Conservation (phyloP, 2,329 filamentous ascomycete species). For the Rutstroemia sp. region DNA sequence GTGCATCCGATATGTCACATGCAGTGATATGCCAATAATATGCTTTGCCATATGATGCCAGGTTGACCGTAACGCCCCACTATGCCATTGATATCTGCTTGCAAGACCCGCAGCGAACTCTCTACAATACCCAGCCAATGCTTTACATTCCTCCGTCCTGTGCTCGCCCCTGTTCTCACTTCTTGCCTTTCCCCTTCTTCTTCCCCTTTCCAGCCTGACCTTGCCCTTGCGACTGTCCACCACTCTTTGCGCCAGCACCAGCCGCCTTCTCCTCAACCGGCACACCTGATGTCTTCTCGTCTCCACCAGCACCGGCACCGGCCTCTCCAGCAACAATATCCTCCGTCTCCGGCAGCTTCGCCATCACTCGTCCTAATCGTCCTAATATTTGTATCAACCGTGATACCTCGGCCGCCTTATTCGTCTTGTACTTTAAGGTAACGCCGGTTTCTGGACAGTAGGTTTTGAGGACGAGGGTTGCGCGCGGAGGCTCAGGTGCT, state of each 20-base stretch:
- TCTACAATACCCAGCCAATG: not conserved
- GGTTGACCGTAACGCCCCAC: not conserved
- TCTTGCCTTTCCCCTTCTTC: slow-evolving; percentile 57
- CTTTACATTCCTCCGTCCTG: not conserved
- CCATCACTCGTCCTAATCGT: slow-evolving; percentile 63
- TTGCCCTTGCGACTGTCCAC: slow-evolving; percentile 20
- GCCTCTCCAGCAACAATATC: slow-evolving; percentile 32
- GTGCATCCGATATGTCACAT: not conserved
- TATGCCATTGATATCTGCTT: not conserved
- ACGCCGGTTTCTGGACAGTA: slow-evolving; percentile 78
- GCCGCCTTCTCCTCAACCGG: slow-evolving; percentile 61
- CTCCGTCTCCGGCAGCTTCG: slow-evolving; percentile 39
- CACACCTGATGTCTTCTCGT: slow-evolving; percentile 29
- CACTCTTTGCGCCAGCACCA: slow-evolving; percentile 17
- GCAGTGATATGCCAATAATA: not conserved
- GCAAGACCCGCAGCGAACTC: not conserved
- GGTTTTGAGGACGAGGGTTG: slow-evolving; percentile 76
- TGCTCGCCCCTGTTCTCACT: slow-evolving; percentile 35
- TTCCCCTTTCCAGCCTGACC: slow-evolving; percentile 36
- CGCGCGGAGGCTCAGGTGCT: slow-evolving; percentile 46
- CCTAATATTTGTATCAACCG: slow-evolving; percentile 71
- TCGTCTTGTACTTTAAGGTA: slow-evolving; percentile 84
- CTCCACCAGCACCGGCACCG: slow-evolving; percentile 38
- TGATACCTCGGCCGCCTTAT: slow-evolving; percentile 84
- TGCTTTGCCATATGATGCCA: not conserved